Percentiles rank a stretch among this genome's conserved stretches.
Conservation (phyloP, 2,329 filamentous ascomycete species). For the Beauveria brongniartii region DNA sequence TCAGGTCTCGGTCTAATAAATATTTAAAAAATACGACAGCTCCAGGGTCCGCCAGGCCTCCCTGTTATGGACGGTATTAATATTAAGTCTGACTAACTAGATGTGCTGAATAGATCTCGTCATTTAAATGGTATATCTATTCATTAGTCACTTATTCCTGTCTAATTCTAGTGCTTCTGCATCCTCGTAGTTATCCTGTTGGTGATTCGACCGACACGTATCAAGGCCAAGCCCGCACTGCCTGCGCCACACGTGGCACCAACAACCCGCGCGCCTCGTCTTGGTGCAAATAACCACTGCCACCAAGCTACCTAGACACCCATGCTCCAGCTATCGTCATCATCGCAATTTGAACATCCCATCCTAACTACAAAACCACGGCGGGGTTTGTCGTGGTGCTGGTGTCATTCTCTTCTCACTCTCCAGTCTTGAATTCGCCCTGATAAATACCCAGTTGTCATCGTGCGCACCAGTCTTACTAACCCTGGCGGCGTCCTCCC, state of each 20-base stretch:
- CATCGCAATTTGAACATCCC: not conserved
- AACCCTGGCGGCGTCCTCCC: not conserved
- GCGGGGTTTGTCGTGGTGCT: not conserved
- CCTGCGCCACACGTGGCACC: slow-evolving; percentile 9
- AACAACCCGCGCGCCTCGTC: not conserved
- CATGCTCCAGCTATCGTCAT: slow-evolving; percentile 7
- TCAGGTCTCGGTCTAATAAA: not conserved
- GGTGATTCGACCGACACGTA: not conserved
- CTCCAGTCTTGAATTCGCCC: not conserved
- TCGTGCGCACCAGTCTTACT: not conserved
- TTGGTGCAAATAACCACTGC: not conserved
- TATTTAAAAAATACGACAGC: not conserved
- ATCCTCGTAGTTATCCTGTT: not conserved
- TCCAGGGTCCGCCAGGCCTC: not conserved
- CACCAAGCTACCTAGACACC: not conserved
- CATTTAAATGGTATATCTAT: no score
- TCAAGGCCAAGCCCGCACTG: not conserved
- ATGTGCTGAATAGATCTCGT: not conserved
- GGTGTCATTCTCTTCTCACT: not conserved
- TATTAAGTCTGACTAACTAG: not conserved
- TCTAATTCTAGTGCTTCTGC: not conserved
- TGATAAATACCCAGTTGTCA: not conserved
- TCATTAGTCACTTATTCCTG: not conserved
- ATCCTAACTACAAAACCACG: not conserved
- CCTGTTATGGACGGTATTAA: not conserved